A percentile compares a stretch with the other conserved stretches of the same genome.
phyloP scores from a whole-genome alignment of 305 asterid species.

The Fraxinus baroniana region DNA sequence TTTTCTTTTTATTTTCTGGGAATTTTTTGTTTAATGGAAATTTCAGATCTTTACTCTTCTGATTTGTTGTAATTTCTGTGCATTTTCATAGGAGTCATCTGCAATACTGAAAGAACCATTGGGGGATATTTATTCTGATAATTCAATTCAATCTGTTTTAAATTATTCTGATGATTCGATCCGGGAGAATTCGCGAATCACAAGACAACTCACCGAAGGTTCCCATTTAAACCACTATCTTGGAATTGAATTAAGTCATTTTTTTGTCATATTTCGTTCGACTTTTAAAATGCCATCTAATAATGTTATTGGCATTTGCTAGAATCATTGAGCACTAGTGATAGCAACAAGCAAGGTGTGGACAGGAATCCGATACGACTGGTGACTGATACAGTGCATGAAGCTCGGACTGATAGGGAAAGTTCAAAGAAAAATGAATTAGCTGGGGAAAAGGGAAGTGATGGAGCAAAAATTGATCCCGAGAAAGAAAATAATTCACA shows the following conservation, averaged over 20 bases:
- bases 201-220: constrained; percentile 56
- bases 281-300: neutral
- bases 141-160: constrained; percentile 17
- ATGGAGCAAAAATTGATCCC: neutral
- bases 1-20: neutral
- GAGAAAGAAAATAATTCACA: constrained; percentile 2
- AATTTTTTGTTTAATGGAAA: neutral
- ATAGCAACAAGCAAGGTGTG: neutral
- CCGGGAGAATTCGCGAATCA: constrained; percentile 38
- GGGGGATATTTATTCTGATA: constrained; percentile 33
- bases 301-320: neutral
- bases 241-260: neutral
- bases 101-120: constrained; percentile 35
- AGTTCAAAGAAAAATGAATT: constrained; percentile 19
- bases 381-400: constrained; percentile 27
- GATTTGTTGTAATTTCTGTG: constrained; percentile 7
- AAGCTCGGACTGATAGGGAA: constrained; percentile 19
- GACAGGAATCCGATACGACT: constrained; percentile 32
- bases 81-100: constrained; percentile 27
- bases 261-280: neutral
- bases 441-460: constrained; percentile 14
- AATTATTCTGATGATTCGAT: constrained; percentile 28
- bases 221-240: neutral
- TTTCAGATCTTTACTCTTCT: constrained; percentile 16
- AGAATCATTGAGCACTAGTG: constrained; percentile 29